Conservation (phyloP, 768 basidiomycete genomes). For the Tricholoma matsutake region DNA sequence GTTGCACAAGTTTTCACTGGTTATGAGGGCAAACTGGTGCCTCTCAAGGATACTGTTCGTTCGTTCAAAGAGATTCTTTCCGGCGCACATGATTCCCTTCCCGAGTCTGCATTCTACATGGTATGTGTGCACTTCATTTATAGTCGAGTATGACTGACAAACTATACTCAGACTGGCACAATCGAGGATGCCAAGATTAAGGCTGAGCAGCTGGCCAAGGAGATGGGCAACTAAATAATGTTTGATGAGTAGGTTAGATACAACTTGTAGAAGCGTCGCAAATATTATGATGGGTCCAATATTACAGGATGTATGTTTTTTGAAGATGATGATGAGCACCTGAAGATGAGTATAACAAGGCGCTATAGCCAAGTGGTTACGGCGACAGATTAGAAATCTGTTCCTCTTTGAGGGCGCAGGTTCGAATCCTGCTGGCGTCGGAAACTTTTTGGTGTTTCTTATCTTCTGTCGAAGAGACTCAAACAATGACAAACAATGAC, state of each 20-base stretch:
- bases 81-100: slow-evolving; percentile 83
- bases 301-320: neutral
- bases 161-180: slow-evolving; percentile 61
- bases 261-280: neutral
- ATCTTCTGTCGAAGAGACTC: too few relatives aligned
- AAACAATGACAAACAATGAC: too few relatives aligned
- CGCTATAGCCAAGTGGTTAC: slow-evolving; percentile 82
- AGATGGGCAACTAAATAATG: slow-evolving; percentile 60
- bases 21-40: slow-evolving; percentile 96
- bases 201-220: slow-evolving; percentile 97
- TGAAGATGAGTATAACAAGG: too few relatives aligned
- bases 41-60: slow-evolving; percentile 92
- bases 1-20: slow-evolving; percentile 99
- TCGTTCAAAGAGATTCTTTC: slow-evolving; percentile 98
- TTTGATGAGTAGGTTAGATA: slow-evolving; percentile 7
- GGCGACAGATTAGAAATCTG: slow-evolving; percentile 76
- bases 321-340: slow-evolving; percentile 1
- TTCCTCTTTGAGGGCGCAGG: slow-evolving; percentile 70
- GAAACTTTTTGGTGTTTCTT: too few relatives aligned
- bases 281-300: too few relatives aligned
- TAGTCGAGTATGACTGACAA: slow-evolving; percentile 1
- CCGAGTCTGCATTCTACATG: slow-evolving; percentile 99
- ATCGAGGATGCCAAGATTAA: slow-evolving; percentile 97
- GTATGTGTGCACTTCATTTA: slow-evolving; percentile 28
- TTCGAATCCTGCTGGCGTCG: slow-evolving; percentile 69